These are phyloP conservation scores for Trichophyton verrucosum DNA, from an alignment of 2,329 filamentous ascomycete genomes.

Conservation along the genomic window DNA sequence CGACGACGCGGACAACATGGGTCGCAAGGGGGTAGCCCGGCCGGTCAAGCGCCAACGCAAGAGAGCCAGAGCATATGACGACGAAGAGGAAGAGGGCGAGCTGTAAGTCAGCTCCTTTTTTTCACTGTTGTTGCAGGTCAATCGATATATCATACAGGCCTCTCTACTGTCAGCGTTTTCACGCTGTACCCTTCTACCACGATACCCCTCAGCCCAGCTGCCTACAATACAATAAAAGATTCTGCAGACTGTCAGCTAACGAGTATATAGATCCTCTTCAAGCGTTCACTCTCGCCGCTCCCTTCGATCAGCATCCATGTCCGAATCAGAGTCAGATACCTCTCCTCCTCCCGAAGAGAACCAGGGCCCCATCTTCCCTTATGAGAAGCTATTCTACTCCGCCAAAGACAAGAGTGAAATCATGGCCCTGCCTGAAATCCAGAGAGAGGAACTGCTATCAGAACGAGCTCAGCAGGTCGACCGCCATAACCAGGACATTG, in stretches of 20 bases:
- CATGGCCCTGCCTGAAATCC: conserved; percentile 74
- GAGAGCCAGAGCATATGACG: conserved; percentile 42
- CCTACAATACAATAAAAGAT: neutral
- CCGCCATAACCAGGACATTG: conserved; percentile 65
- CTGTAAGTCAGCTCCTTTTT: conserved; percentile 47
- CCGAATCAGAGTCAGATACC: conserved; percentile 66
- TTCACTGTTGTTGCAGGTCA: conserved; percentile 5
- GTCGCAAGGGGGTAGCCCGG: conserved; percentile 36
- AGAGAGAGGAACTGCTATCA: conserved; percentile 80
- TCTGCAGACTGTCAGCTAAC: neutral
- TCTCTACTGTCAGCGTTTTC: neutral
- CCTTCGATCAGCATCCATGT: conserved; percentile 74
- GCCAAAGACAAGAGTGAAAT: conserved; percentile 65
- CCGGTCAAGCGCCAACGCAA: conserved; percentile 21
- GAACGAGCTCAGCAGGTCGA: conserved; percentile 76
- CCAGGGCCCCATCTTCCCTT: conserved; percentile 53
- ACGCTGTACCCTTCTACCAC: neutral
- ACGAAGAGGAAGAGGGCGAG: conserved; percentile 65
- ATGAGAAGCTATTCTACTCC: conserved; percentile 75
- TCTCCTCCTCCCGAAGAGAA: conserved; percentile 34
- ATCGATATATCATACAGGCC: neutral
- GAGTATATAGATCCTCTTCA: conserved; percentile 41
- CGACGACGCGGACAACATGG: conserved; percentile 33
- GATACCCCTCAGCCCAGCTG: neutral
- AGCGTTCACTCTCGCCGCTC: conserved; percentile 53